Evolutionary conservation across 306 rosid species (phyloP), one percentile per base, ranked within the genome.

Genomic region (Mimosa pudica): DNA sequence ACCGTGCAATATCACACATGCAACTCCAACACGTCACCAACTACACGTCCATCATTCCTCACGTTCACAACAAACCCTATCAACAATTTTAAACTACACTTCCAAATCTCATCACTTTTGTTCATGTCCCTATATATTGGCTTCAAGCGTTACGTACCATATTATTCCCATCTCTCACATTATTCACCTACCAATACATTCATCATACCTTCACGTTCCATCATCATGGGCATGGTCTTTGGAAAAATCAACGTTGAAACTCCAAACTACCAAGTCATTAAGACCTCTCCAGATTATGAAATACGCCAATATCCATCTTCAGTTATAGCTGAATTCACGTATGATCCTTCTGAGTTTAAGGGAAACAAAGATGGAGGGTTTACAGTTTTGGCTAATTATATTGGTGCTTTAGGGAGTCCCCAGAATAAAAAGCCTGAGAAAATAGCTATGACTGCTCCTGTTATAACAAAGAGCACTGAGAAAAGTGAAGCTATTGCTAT

Each of bases 281-380:
- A 86, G 80, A 74, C 98, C 58, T 79, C 89, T 1, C 0, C 71
- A 0, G 89, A 87, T 47, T 95, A 91, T n/a, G 94, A 91, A 90
- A 88, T 95, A 85, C 93, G 96, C 14, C 80, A 71, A 16, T 95
- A 92, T 44, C 57, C 70, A 69, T 86, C 98, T 0, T 81, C 90
- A 1, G 93, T 95, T 44, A 82, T 86, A 12, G 98, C 98, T 45
- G 86, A 92, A 85, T 55, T 95, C 52, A 86, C 96, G 6, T 95
- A 92, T 57, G 90, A 91, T 2, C 96, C 98, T 16, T 85, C 98
- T 38, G 76, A 80, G 58, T 86, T 94, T 75, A 89, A 90, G 46
- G 98, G 97, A 11, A 2, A 90, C 82, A 91, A 80, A 87, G 98
- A 95, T 41, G 98, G 98, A 7, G 98, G 98, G 13, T 95, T 95